Evolutionary conservation across 805 yeast genomes (phyloP).

Genomic region (Saturnispora bothae): DNA sequence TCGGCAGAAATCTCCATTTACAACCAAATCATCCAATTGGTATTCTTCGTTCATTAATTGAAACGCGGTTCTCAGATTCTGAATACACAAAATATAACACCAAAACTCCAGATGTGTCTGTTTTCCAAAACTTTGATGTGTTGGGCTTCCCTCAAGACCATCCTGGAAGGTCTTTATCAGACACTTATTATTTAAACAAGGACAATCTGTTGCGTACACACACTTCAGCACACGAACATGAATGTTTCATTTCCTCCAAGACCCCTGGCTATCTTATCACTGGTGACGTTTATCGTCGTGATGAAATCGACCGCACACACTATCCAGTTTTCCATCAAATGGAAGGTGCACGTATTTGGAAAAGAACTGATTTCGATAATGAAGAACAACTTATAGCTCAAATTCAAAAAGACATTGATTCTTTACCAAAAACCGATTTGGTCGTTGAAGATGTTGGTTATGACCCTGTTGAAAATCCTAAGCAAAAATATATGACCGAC

Average conservation of each 20-base stretch:
- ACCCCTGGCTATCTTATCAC: slow-evolving; percentile 86
- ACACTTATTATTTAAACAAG: slow-evolving; percentile 82
- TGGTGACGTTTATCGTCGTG: slow-evolving; percentile 94
- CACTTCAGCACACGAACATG: slow-evolving; percentile 93
- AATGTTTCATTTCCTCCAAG: slow-evolving; percentile 55
- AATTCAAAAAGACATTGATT: slow-evolving; percentile 47
- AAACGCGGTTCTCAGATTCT: slow-evolving; percentile 48
- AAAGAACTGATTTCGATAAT: slow-evolving; percentile 31
- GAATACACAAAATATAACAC: slow-evolving; percentile 74
- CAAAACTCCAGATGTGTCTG: slow-evolving; percentile 75
- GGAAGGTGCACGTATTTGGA: slow-evolving; percentile 94
- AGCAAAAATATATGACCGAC: slow-evolving; percentile 65
- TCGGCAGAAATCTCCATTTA: slow-evolving; percentile 65
- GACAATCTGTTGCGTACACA: slow-evolving; percentile 75
- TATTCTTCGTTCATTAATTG: slow-evolving; percentile 66
- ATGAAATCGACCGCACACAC: slow-evolving; percentile 91
- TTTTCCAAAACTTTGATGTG: slow-evolving; percentile 79
- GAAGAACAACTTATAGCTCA: slow-evolving; percentile 28
- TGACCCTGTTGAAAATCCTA: slow-evolving; percentile 55
- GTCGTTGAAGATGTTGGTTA: slow-evolving; percentile 67
- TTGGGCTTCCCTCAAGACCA: slow-evolving; percentile 87
- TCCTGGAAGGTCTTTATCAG: slow-evolving; percentile 87
- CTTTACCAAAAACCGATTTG: slow-evolving; percentile 57
- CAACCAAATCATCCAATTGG: slow-evolving; percentile 82
- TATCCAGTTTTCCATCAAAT: slow-evolving; percentile 96